Evolutionary conservation across 371 early-diverging fungal species (phyloP), one percentile per base, ranked within the genome.

Genomic region (Mucor irregularis): DNA sequence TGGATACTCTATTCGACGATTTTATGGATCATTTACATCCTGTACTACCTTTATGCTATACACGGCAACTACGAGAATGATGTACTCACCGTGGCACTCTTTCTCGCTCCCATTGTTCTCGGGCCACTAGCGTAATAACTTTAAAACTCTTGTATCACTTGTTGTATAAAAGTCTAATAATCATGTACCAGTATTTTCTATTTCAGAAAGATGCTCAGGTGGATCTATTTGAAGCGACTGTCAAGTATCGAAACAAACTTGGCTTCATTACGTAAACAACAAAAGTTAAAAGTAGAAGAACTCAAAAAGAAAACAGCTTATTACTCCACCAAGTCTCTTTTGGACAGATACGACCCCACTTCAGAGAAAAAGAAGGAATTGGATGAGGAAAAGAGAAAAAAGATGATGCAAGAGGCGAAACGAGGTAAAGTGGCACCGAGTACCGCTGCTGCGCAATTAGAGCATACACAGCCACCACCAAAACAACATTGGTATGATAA

Each of bases 231-330:
- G 21, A 72, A 84, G 42, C 74, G 76, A 51, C 76, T 82, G 39
- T 66, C 73, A 5, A 75, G 70, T 31, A 83, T 83, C 72, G 83
- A 72, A 55, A 50, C 73, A 0, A 67, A 73, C 9, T 63, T 86
- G 26, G 72, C 68, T 5, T 53, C 65, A 5, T 66, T 89, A 37
- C 75, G 75, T 28, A 71, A 77, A 31, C 67, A 78, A 48, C 83
- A 85, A 53, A 76, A 78, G 29, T 67, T 73, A 46, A 84, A 88
- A 68, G 74, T 95, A 10, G 91, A 94, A 31, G 90, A 91, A 60
- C 62, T 93, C 53, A 96, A 95, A 68, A 90, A 89, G 52, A 93
- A 92, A 57, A 89, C 89, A 0, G 80, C 87, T 1, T 96, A 89
- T 58, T 90, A 92, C 58, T 74, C 86, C n/a, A 95, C 96, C 16